Conservation (phyloP, 2,329 filamentous ascomycete genomes). For the Ilyonectria mors-panacis region DNA sequence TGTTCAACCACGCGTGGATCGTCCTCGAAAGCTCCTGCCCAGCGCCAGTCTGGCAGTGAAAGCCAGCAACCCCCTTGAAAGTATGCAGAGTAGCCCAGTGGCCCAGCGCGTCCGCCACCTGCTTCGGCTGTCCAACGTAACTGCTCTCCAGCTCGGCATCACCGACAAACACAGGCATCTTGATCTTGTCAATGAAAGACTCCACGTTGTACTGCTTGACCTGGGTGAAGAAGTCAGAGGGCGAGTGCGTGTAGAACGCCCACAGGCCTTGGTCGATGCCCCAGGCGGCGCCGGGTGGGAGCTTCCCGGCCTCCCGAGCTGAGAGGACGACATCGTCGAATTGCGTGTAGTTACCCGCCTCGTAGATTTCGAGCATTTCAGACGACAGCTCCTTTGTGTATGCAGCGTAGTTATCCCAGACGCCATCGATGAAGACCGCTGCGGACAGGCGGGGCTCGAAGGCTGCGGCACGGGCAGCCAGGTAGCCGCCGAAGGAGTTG, state of each 20-base stretch:
- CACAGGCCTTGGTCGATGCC: slow-evolving; percentile 32
- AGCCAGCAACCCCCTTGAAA: slow-evolving; percentile 32
- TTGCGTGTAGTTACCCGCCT: slow-evolving; percentile 12
- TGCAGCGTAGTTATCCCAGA: slow-evolving; percentile 48
- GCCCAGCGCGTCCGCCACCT: slow-evolving; percentile 30
- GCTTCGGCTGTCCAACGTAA: slow-evolving; percentile 23
- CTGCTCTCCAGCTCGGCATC: slow-evolving; percentile 28
- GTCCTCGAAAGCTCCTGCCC: slow-evolving; percentile 26
- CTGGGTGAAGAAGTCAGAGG: slow-evolving; percentile 23
- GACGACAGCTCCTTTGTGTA: slow-evolving; percentile 53
- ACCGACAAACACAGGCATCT: slow-evolving; percentile 30
- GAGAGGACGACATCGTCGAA: slow-evolving; percentile 21
- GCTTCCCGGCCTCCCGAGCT: no score
- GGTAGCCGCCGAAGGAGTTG: slow-evolving; percentile 58
- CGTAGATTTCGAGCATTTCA: slow-evolving; percentile 30
- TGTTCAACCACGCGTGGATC: slow-evolving; percentile 31
- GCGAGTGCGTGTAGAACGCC: slow-evolving; percentile 29
- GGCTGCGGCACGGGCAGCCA: slow-evolving; percentile 58
- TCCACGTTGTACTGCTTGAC: slow-evolving; percentile 26
- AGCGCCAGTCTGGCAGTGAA: slow-evolving; percentile 34
- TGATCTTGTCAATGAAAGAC: slow-evolving; percentile 22
- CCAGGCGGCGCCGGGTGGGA: no score
- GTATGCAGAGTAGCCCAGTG: slow-evolving; percentile 25
- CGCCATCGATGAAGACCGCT: slow-evolving; percentile 54
- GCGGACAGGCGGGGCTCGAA: slow-evolving; percentile 60